These are phyloP conservation scores for Penicillium thymicola DNA, from an alignment of 2,329 filamentous ascomycete species.

Conservation along the genomic window DNA sequence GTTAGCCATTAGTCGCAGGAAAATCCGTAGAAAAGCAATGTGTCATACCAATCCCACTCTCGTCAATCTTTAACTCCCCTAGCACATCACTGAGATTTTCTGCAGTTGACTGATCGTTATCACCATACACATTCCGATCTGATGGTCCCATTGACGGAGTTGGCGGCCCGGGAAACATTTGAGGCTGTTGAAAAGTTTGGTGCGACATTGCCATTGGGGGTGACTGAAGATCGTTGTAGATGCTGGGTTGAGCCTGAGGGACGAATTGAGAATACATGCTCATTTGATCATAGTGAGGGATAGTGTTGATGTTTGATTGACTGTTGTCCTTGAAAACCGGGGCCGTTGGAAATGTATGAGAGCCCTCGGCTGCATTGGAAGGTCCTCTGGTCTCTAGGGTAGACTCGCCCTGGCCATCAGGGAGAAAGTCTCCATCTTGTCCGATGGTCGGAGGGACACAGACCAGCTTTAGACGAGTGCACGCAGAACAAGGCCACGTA, in stretches of 20 bases:
- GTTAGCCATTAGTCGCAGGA: constrained; percentile 8
- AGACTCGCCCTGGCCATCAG: constrained; percentile 30
- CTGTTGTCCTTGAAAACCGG: constrained; percentile 43
- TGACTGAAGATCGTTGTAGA: constrained; percentile 33
- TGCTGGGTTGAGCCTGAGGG: constrained; percentile 25
- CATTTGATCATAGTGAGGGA: constrained; percentile 44
- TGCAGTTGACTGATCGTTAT: constrained; percentile 63
- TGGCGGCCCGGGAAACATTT: constrained; percentile 27
- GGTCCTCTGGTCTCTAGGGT: constrained; percentile 21
- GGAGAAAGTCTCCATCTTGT: constrained; percentile 58
- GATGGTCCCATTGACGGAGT: constrained; percentile 27
- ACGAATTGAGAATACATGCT: constrained; percentile 42
- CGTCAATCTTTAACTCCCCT: constrained; percentile 82
- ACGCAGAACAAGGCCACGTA: constrained; percentile 95
- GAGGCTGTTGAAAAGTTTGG: constrained; percentile 29
- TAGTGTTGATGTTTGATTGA: constrained; percentile 51
- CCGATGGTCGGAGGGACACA: constrained; percentile 85
- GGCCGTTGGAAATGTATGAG: constrained; percentile 53
- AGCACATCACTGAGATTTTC: constrained; percentile 75
- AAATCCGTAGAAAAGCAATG: neutral
- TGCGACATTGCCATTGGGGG: constrained; percentile 31
- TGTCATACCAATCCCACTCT: constrained; percentile 75
- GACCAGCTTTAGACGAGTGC: constrained; percentile 84
- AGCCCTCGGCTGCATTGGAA: constrained; percentile 46
- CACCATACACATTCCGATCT: constrained; percentile 52